Base-by-base conservation (phyloP, 169 alveolate species). In the Plasmodium knowlesi region DNA sequence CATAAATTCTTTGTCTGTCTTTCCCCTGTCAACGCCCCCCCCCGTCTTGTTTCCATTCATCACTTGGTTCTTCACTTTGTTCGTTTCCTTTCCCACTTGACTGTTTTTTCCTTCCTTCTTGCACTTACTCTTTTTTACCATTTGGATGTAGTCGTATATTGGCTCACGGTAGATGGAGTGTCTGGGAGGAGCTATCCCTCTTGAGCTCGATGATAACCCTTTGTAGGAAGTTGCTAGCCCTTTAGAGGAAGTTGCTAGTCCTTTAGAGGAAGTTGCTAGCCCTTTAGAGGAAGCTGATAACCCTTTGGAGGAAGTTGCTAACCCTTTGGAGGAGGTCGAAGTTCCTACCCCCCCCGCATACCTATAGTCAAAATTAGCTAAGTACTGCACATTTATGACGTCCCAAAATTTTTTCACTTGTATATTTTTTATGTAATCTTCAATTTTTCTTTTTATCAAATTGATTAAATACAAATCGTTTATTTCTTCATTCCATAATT, bases 351-450 rank as follows among this genome's bases (percentile, higher is more conserved):
- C 30, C 30, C 39, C 76, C 76, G 34, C 37, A 2, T 43, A 1
- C 25, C 80, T 86, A 53, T 86, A 86, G 25, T 86, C 93, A 86
- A 86, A 86, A n/a, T 86, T 54, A 3, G 85, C 70, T 76, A 86
- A 41, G 67, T 53, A 8, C 32, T 78, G 46, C 22, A 70, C 84
- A 86, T 86, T 86, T 70, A 86, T 74, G 16, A 86, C 39, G 67
- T 86, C 50, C 93, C 93, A 86, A 34, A 86, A 86, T 54, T 86
- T 86, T 54, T 74, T 86, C 80, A 86, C 85, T 54, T 86, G 84
- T 3, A 86, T 82, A 86, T 86, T 86, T 86, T 86, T 86, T 37
- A 86, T 76, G 61, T 86, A 86, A 12, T 86, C 93, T 86, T 86
- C 93, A 54, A 86, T 86, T 53, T 86, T 86, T 37, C 82, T 30